Evolutionary conservation across 1,284 basidiomycete genomes (phyloP), one percentile per base, ranked within the genome.

Genomic region (Cryptococcus sp.): DNA sequence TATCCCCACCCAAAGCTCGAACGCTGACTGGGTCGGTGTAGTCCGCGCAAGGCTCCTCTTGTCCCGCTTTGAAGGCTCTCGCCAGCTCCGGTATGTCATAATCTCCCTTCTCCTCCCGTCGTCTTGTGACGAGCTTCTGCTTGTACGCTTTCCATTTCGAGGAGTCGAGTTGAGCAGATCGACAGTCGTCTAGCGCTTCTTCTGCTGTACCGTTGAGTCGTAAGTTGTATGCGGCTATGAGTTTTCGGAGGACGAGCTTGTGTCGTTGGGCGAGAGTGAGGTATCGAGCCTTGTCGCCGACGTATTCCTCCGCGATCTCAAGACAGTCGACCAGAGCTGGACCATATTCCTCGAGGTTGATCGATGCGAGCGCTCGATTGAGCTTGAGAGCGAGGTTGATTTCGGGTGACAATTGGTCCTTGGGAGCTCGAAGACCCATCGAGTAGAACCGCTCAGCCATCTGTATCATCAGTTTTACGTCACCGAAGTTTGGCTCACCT

Each of bases 281-380:
- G 24, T 18, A 12, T 16, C 12, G 10, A n/a, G 34, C 19, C 10
- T 26, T 9, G 14, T 28, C 21, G 9, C 23, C 34, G 34, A 24
- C 21, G 19, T 34, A n/a, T 10, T 7, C 10, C 21, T 23, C 33
- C 33, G 34, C 19, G 44, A 46, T n/a, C 10, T n/a, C 5, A 14
- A 39, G 23, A 21, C 34, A 38, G n/a, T 46, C 44, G 44, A 10
- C 25, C 9, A 46, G 44, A 26, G 44, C 44, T 18, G 44, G 44
- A 16, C 44, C 44, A 6, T 31, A 35, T 16, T 11, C 18, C 6
- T 28, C 11, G 4, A 37, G 6, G 9, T n/a, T 18, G 10, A 46
- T 12, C 12, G 18, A n/a, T 9, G 44, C 25, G 21, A 46, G 33
- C 10, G 44, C 33, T 5, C 33, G 44, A 22, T 46, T 46, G 24